Percentiles rank a stretch among this genome's conserved stretches.
Evolutionary conservation across 2,329 filamentous ascomycete genomes (phyloP).

Genomic region (Pseudopyricularia javanii): DNA sequence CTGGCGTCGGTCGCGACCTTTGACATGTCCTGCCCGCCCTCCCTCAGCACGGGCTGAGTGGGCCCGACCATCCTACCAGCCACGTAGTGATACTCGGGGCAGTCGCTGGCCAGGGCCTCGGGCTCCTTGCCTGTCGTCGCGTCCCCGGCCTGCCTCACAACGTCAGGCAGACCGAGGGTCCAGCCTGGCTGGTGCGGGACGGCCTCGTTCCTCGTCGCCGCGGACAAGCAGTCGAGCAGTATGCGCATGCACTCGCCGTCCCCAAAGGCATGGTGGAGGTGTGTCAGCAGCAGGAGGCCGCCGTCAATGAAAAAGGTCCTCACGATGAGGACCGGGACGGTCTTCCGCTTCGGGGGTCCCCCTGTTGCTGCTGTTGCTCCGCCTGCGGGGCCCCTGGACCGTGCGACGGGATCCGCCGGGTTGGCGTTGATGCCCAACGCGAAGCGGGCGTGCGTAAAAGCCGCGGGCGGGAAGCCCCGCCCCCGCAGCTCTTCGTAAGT

Average conservation of each 20-base stretch:
- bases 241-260: constrained; percentile 26
- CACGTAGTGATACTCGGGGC: constrained; percentile 22
- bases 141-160: neutral
- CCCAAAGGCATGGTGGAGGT: constrained; percentile 27
- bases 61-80: constrained; percentile 21
- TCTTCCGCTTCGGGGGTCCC: constrained; percentile 5
- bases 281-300: constrained; percentile 25
- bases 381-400: neutral
- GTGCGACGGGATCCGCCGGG: neutral
- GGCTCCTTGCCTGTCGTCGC: neutral
- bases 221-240: constrained; percentile 25
- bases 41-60: constrained; percentile 18
- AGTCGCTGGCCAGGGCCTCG: neutral
- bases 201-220: constrained; percentile 15
- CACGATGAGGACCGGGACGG: constrained; percentile 23
- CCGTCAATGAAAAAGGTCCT: constrained; percentile 24
- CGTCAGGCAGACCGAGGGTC: neutral
- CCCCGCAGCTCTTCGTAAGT: constrained; percentile 14
- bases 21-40: constrained; percentile 13
- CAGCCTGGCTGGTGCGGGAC: neutral
- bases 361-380: neutral
- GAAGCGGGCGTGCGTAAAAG: constrained; percentile 16
- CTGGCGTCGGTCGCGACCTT: constrained; percentile 23
- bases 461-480: constrained; percentile 15
- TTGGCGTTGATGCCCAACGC: constrained; percentile 2